A percentile compares a stretch with the other conserved stretches of the same genome.
These are phyloP conservation scores for Oleoguttula mirabilis DNA, from an alignment of 495 filamentous ascomycete genomes.

Conservation along the genomic window DNA sequence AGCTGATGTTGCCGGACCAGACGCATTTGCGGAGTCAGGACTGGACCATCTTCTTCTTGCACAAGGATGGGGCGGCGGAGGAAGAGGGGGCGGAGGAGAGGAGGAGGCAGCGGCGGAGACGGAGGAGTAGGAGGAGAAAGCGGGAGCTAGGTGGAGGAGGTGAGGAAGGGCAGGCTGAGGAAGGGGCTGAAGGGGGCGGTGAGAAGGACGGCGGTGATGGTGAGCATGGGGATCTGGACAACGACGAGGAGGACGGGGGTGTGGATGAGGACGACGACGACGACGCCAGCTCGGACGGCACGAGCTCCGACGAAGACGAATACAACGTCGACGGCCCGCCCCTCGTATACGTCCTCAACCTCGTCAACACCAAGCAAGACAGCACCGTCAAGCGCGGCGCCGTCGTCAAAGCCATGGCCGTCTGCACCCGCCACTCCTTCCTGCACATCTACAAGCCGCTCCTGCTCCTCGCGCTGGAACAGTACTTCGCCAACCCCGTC, in stretches of 20 bases:
- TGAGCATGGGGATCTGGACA: conserved; percentile 31
- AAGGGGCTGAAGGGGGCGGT: conserved; percentile 3
- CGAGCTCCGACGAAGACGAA: conserved; percentile 43
- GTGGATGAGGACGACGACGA: conserved; percentile 37
- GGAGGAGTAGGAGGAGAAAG: conserved; percentile 19
- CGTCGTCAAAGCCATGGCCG: conserved; percentile 95
- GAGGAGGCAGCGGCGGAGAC: conserved; percentile 21
- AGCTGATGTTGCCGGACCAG: conserved; percentile 97
- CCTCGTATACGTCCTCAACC: conserved; percentile 93
- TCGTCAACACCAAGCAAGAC: conserved; percentile 97
- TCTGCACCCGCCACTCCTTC: conserved; percentile 92
- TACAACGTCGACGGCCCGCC: conserved; percentile 67
- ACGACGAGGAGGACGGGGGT: conserved; percentile 40
- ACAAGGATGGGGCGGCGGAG: conserved; percentile 62
- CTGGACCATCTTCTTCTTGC: conserved; percentile 98
- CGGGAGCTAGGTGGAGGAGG: conserved; percentile 9
- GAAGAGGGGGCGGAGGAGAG: conserved; percentile 38
- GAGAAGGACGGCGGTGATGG: conserved; percentile 23
- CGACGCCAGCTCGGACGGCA: conserved; percentile 43
- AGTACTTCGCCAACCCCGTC: conserved; percentile 89
- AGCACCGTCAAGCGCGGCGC: conserved; percentile 82
- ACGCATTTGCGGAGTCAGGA: conserved; percentile 90
- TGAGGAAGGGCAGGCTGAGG: conserved; percentile 4
- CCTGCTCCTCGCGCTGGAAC: conserved; percentile 84
- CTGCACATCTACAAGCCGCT: conserved; percentile 98